Percentiles rank a stretch among this genome's conserved stretches.
Conservation (phyloP, 2,329 filamentous ascomycete species). For the Exserohilum rostratum region DNA sequence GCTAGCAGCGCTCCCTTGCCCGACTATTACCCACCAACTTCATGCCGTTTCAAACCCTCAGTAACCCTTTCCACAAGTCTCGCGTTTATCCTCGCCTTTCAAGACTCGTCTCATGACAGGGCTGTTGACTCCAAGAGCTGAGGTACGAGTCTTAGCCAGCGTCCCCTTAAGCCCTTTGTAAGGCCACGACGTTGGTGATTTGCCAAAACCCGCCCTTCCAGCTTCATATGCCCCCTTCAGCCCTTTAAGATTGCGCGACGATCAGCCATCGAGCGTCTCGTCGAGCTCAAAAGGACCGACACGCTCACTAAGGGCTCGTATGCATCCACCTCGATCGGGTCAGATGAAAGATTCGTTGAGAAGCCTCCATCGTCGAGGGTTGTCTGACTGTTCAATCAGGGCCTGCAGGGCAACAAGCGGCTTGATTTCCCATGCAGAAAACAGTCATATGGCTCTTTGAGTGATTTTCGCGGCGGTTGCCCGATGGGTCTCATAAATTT, state of each 20-base stretch:
- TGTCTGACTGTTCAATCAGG: conserved; percentile 38
- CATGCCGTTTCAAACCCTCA: conserved; percentile 34
- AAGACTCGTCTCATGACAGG: conserved; percentile 20
- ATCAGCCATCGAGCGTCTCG: conserved; percentile 24
- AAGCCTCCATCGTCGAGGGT: conserved; percentile 26
- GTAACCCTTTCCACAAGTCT: conserved; percentile 21
- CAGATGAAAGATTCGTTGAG: conserved; percentile 24
- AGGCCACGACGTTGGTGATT: conserved; percentile 21
- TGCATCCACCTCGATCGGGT: conserved; percentile 37
- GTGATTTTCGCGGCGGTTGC: conserved; percentile 31
- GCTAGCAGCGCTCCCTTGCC: conserved; percentile 28
- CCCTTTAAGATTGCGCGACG: conserved; percentile 19
- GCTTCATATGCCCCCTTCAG: conserved; percentile 21
- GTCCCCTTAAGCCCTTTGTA: conserved; percentile 13
- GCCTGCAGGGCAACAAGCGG: conserved; percentile 28
- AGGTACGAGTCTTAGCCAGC: conserved; percentile 31
- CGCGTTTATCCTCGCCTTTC: conserved; percentile 18
- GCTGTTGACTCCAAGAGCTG: conserved; percentile 32
- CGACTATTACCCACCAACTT: conserved; percentile 33
- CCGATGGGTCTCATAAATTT: conserved; percentile 26
- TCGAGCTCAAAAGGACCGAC: conserved; percentile 23
- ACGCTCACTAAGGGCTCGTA: conserved; percentile 23
- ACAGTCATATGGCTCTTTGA: conserved; percentile 38
- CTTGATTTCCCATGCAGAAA: conserved; percentile 31
- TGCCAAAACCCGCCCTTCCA: conserved; percentile 16